Evolutionary conservation across 148 eudicot genomes (phyloP).

Genomic region (Silene latifolia): DNA sequence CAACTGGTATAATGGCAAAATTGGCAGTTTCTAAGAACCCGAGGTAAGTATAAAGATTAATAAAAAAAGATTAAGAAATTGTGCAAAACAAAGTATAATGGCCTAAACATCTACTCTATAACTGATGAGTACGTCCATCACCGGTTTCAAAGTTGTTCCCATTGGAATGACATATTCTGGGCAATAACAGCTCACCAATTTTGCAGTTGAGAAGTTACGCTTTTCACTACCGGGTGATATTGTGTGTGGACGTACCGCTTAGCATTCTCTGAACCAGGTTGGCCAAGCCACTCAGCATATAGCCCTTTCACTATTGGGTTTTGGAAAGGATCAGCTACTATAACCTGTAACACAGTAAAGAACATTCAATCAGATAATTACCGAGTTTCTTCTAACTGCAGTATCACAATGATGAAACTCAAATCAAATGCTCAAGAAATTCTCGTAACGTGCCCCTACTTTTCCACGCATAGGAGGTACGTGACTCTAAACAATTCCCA

Average conservation of each 20-base stretch:
- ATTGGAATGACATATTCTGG: no score
- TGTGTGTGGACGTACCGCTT: conserved; percentile 72
- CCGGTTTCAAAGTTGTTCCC: neutral
- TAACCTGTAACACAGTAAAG: conserved; percentile 43
- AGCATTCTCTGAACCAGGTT: conserved; percentile 85
- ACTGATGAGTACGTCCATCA: neutral
- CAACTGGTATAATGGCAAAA: conserved; percentile 14
- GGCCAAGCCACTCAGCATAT: conserved; percentile 75
- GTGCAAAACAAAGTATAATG: no score
- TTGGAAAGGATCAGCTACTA: conserved; percentile 62
- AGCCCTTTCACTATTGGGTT: conserved; percentile 65
- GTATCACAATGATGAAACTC: no score
- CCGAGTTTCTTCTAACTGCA: neutral
- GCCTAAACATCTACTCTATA: neutral
- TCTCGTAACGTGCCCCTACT: no score
- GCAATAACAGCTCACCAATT: no score
- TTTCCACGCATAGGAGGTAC: no score
- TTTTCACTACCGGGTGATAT: conserved; percentile 84
- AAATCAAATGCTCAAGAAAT: neutral
- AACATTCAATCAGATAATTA: neutral
- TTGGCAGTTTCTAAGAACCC: neutral
- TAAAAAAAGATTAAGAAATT: no score
- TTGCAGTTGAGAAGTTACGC: conserved; percentile 72
- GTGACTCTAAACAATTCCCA: no score
- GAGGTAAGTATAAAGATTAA: neutral